Evolutionary conservation across 805 yeast genomes (phyloP).

Genomic region (Candida sakaeoensis): DNA sequence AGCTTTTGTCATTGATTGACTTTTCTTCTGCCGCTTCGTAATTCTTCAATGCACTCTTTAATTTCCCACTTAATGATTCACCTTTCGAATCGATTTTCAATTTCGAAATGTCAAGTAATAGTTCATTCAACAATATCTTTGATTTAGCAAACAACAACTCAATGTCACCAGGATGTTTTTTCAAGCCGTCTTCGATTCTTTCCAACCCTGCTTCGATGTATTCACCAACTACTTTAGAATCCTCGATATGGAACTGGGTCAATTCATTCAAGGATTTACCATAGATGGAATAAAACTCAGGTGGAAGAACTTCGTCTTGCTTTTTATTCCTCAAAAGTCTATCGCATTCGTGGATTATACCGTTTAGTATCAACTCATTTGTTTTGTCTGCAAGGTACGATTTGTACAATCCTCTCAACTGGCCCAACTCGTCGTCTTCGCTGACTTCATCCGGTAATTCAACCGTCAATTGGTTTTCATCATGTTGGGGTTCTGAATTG

Average conservation of each 20-base stretch:
- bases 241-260: slow-evolving; percentile 49
- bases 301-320: slow-evolving; percentile 25
- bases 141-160: slow-evolving; percentile 52
- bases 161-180: slow-evolving; percentile 42
- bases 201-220: slow-evolving; percentile 73
- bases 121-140: slow-evolving; percentile 51
- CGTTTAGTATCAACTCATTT: slow-evolving; percentile 66
- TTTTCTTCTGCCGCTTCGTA: slow-evolving; percentile 43
- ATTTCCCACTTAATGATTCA: slow-evolving; percentile 30
- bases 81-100: slow-evolving; percentile 28
- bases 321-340: slow-evolving; percentile 53
- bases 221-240: slow-evolving; percentile 37
- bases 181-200: slow-evolving; percentile 58
- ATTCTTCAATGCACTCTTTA: slow-evolving; percentile 44
- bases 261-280: slow-evolving; percentile 67
- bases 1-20: slow-evolving; percentile 21
- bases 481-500: slow-evolving; percentile 8
- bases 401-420: slow-evolving; percentile 67
- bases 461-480: slow-evolving; percentile 39
- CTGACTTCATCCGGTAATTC: slow-evolving; percentile 69
- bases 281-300: slow-evolving; percentile 67
- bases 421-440: slow-evolving; percentile 76
- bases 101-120: slow-evolving; percentile 55
- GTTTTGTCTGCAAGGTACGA: slow-evolving; percentile 60
- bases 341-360: slow-evolving; percentile 91